A percentile compares a stretch with the other conserved stretches of the same genome.
phyloP scores from a whole-genome alignment of 106 monocot species.

The Alisma plantagoaquatica region DNA sequence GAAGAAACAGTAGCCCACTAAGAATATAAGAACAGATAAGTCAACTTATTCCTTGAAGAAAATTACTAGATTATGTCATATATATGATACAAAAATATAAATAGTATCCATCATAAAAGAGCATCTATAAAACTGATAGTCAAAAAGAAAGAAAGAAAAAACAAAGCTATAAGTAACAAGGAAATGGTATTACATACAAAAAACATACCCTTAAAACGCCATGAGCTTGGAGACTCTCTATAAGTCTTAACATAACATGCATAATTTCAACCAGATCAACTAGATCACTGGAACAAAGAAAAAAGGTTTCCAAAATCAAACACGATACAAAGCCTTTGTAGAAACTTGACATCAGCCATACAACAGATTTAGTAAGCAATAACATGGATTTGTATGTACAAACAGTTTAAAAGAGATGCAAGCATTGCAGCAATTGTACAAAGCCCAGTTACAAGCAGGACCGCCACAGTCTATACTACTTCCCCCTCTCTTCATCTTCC shows the following conservation, averaged over 20 bases:
- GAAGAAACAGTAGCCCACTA: neutral
- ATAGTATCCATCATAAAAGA: neutral
- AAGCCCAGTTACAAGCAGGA: too few relatives aligned
- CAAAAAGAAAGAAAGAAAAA: too few relatives aligned
- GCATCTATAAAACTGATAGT: too few relatives aligned
- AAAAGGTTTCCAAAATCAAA: conserved; percentile 3
- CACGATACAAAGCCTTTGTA: too few relatives aligned
- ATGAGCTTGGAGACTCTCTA: conserved; percentile 83
- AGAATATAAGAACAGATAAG: too few relatives aligned
- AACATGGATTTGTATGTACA: too few relatives aligned
- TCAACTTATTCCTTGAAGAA: neutral
- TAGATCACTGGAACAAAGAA: conserved; percentile 52
- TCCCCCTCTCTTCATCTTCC: too few relatives aligned
- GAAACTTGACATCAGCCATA: too few relatives aligned
- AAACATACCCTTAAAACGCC: conserved; percentile 71
- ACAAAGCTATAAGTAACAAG: neutral
- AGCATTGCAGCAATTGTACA: too few relatives aligned
- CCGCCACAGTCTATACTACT: too few relatives aligned
- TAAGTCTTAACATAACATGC: conserved; percentile 65
- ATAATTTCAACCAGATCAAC: conserved; percentile 84
- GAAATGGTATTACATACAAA: neutral
- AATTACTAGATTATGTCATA: neutral
- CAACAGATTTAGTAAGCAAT: too few relatives aligned
- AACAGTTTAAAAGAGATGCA: too few relatives aligned
- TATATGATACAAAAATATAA: neutral